phyloP scores from a whole-genome alignment of 2,329 filamentous ascomycete species.

The Exophiala sp. region DNA sequence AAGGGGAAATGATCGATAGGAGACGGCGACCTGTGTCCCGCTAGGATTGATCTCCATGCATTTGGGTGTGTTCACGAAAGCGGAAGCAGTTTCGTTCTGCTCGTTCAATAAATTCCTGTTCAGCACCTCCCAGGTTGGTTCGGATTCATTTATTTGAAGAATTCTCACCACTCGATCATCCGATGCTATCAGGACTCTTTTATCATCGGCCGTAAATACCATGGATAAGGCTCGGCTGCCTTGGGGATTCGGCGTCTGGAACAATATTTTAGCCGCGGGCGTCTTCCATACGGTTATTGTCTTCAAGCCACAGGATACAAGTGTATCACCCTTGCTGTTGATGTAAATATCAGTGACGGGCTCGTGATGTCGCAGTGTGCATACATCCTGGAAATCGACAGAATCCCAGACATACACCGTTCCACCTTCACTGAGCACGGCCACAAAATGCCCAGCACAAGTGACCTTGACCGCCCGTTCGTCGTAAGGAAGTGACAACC shows the following conservation, averaged over 20 bases:
- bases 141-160: slow-evolving; percentile 2
- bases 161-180: slow-evolving; percentile 6
- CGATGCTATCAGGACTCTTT: slow-evolving; percentile 4
- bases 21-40: slow-evolving; percentile 22
- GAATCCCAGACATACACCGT: slow-evolving; percentile 27
- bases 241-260: slow-evolving; percentile 11
- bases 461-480: slow-evolving; percentile 8
- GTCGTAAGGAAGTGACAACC: slow-evolving; percentile 5
- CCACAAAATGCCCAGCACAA: slow-evolving; percentile 26
- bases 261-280: slow-evolving; percentile 8
- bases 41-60: slow-evolving; percentile 21
- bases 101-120: slow-evolving; percentile 5
- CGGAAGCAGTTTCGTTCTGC: background rate
- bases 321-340: slow-evolving; percentile 14
- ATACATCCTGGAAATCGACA: slow-evolving; percentile 26
- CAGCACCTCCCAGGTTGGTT: background rate
- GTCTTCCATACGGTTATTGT: slow-evolving; percentile 28
- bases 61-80: slow-evolving; percentile 18
- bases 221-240: slow-evolving; percentile 19
- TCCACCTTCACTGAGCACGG: slow-evolving; percentile 26
- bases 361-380: slow-evolving; percentile 25
- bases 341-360: slow-evolving; percentile 18
- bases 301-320: slow-evolving; percentile 23
- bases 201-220: slow-evolving; percentile 5
- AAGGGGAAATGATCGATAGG: slow-evolving; percentile 24